phyloP scores from a whole-genome alignment of 192 early-diverging fungal genomes.

The Coemansia sp. region DNA sequence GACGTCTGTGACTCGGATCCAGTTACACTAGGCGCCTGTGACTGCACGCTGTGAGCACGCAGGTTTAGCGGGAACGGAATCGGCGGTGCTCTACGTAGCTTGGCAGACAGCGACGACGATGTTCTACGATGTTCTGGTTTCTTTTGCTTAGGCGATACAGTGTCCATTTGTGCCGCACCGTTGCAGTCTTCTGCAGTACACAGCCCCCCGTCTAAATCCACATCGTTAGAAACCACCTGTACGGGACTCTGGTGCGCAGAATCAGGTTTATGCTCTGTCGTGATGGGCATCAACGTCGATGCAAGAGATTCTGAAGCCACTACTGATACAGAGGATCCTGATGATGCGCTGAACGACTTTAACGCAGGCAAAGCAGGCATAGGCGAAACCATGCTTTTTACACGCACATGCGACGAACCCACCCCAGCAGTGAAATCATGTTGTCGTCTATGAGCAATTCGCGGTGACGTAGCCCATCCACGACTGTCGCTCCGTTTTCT shows the following conservation, averaged over 20 bases:
- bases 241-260: background rate
- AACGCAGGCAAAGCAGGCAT: background rate
- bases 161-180: background rate
- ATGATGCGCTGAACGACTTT: background rate
- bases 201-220: background rate
- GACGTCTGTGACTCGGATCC: slow-evolving; percentile 20
- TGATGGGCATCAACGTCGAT: background rate
- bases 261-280: background rate
- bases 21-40: background rate
- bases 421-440: background rate
- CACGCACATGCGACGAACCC: background rate
- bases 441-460: background rate
- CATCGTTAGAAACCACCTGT: background rate
- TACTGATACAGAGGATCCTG: background rate
- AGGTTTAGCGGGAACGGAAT: slow-evolving; percentile 35
- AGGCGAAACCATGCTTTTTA: background rate
- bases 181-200: background rate
- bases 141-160: background rate
- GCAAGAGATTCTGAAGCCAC: background rate
- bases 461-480: slow-evolving; percentile 45
- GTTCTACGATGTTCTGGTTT: slow-evolving; percentile 24
- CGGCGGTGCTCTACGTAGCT: slow-evolving; percentile 38
- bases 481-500: slow-evolving; percentile 26
- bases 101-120: slow-evolving; percentile 34
- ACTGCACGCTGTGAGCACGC: slow-evolving; percentile 24